Conservation (phyloP, 2,329 filamentous ascomycete species). For the Trichoderma lentiforme region DNA sequence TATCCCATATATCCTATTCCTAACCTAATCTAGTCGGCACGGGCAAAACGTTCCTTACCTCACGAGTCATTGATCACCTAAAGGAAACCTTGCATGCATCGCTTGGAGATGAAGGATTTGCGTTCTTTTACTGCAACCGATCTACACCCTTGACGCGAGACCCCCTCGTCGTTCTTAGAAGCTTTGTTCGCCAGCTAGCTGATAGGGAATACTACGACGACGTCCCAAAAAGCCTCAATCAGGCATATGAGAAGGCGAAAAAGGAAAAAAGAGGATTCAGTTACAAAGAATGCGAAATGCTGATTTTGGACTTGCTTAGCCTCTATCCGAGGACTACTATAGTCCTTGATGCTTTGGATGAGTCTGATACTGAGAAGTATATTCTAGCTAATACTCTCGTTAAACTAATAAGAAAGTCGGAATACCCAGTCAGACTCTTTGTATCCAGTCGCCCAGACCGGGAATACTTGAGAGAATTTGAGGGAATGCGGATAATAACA, state of each 20-base stretch:
- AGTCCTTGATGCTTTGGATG: constrained; percentile 22
- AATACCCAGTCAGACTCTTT: constrained; percentile 21
- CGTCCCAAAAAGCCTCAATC: neutral
- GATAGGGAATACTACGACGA: neutral
- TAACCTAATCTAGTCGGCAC: constrained; percentile 10
- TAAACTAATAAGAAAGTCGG: constrained; percentile 2
- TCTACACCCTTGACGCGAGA: constrained; percentile 15
- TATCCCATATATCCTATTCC: neutral
- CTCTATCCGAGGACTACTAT: constrained; percentile 18
- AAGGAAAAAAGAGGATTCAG: neutral
- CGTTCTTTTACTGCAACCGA: constrained; percentile 23
- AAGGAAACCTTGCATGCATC: neutral
- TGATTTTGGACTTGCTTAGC: constrained; percentile 16
- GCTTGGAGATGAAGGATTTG: constrained; percentile 16
- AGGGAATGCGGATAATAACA: constrained; percentile 1
- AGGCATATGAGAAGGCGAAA: constrained; percentile 2
- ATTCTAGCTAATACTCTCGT: constrained; percentile 19
- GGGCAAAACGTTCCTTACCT: constrained; percentile 17
- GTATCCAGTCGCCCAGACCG: constrained; percentile 21
- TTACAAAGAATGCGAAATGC: constrained; percentile 14
- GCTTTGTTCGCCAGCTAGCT: constrained; percentile 21
- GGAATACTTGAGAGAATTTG: constrained; percentile 17
- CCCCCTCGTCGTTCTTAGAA: constrained; percentile 18
- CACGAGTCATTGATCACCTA: constrained; percentile 6
- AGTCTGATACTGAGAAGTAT: constrained; percentile 16